Evolutionary conservation across 441 rosid genomes (phyloP).

Genomic region (Brassica hybrid): DNA sequence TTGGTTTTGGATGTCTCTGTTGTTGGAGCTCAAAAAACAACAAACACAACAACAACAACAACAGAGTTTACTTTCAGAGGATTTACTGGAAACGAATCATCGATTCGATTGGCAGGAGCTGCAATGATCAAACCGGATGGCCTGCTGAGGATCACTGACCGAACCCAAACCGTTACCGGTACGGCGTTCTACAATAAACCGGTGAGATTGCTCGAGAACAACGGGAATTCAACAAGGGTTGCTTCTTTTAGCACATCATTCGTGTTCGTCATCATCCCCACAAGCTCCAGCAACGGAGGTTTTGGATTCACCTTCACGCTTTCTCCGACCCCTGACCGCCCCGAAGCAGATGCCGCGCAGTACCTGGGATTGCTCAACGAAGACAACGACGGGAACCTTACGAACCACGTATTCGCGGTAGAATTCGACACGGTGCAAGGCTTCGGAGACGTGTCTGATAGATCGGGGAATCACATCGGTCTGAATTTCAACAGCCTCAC

Average conservation of each 20-base stretch:
- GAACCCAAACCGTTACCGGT: constrained; percentile 41
- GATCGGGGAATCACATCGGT: not conserved
- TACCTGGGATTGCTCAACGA: not conserved
- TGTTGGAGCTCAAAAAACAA: constrained; percentile 15
- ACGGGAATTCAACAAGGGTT: not conserved
- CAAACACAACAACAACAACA: too few species aligned
- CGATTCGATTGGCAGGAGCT: constrained; percentile 13
- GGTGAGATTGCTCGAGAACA: constrained; percentile 37
- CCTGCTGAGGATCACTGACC: constrained; percentile 55
- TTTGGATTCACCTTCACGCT: constrained; percentile 4
- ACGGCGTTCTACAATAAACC: constrained; percentile 58
- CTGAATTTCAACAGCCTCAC: constrained; percentile 1
- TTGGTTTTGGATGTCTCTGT: constrained; percentile 18
- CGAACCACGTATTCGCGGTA: not conserved
- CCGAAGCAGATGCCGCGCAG: not conserved
- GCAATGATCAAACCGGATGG: constrained; percentile 48
- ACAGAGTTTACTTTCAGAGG: constrained; percentile 52
- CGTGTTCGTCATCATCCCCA: not conserved
- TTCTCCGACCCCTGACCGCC: not conserved
- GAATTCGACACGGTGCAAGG: not conserved
- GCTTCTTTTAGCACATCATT: not conserved
- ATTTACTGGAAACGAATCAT: constrained; percentile 39
- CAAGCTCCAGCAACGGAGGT: constrained; percentile 4
- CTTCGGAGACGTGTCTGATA: not conserved
- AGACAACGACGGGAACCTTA: not conserved